These are phyloP conservation scores for Microdochium bolleyi DNA, from an alignment of 2,329 filamentous ascomycete species.

Conservation along the genomic window DNA sequence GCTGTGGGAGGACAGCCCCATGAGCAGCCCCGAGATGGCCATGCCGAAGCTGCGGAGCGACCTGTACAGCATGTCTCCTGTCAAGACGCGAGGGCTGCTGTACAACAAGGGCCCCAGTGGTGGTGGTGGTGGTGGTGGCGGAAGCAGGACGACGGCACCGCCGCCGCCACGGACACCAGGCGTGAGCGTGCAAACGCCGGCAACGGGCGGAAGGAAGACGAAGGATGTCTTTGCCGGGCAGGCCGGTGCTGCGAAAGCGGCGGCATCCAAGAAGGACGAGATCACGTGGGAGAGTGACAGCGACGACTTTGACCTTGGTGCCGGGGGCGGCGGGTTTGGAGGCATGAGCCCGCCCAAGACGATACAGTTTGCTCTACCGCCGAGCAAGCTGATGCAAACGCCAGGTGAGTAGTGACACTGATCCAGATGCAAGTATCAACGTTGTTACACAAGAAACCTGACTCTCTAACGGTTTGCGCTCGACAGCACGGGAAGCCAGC, in stretches of 20 bases:
- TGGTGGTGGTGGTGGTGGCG: slow-evolving; percentile 23
- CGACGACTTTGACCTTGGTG: slow-evolving; percentile 52
- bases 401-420: slow-evolving; percentile 47
- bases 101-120: background rate
- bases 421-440: slow-evolving; percentile 1
- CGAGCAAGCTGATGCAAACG: slow-evolving; percentile 70
- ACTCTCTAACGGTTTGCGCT: too few relatives aligned
- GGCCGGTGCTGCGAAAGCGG: slow-evolving; percentile 14
- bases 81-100: slow-evolving; percentile 35
- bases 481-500: slow-evolving; percentile 66
- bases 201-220: slow-evolving; percentile 31
- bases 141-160: slow-evolving; percentile 25
- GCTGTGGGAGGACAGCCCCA: slow-evolving; percentile 49
- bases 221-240: slow-evolving; percentile 37
- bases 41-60: slow-evolving; percentile 79
- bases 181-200: slow-evolving; percentile 77
- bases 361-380: slow-evolving; percentile 76
- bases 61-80: slow-evolving; percentile 67
- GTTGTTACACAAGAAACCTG: slow-evolving; percentile 8
- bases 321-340: slow-evolving; percentile 42
- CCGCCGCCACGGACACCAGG: slow-evolving; percentile 63
- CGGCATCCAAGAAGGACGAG: slow-evolving; percentile 33
- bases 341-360: slow-evolving; percentile 90
- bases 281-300: slow-evolving; percentile 71
- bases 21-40: slow-evolving; percentile 69